A percentile compares a stretch with the other conserved stretches of the same genome.
phyloP scores from a whole-genome alignment of 768 basidiomycete species.

The Boletales sp. region DNA sequence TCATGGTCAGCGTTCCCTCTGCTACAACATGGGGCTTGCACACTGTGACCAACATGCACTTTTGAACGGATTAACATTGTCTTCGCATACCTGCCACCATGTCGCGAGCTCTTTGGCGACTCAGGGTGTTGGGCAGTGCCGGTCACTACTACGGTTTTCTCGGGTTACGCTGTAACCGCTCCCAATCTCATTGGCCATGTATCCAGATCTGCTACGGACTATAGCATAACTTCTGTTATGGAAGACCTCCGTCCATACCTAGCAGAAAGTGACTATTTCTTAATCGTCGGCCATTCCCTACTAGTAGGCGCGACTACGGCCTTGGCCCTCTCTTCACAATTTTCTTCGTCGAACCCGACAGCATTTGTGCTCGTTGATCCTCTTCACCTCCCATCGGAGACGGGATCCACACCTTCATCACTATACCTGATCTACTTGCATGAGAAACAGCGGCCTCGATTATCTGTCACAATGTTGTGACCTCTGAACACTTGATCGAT shows the following conservation, averaged over 20 bases:
- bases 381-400: background rate
- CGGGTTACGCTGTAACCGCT: constrained; percentile 22
- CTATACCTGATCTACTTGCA: no score
- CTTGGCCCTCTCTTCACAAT: constrained; percentile 6
- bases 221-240: constrained; percentile 6
- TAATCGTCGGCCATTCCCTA: constrained; percentile 21
- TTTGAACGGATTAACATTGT: constrained; percentile 19
- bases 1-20: constrained; percentile 17
- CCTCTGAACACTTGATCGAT: no score
- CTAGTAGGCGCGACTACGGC: constrained; percentile 6
- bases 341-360: constrained; percentile 5
- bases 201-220: constrained; percentile 11
- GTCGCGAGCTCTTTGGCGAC: constrained; percentile 13
- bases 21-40: constrained; percentile 20
- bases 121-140: background rate
- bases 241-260: constrained; percentile 19
- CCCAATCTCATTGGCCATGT: constrained; percentile 20
- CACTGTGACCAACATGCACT: constrained; percentile 21
- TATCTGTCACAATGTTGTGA: no score
- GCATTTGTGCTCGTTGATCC: constrained; percentile 19
- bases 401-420: no score
- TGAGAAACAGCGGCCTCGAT: no score
- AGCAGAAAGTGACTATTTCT: constrained; percentile 1
- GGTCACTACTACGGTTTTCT: background rate
- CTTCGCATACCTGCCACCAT: constrained; percentile 16